Percentiles rank a stretch among this genome's conserved stretches.
phyloP scores from a whole-genome alignment of 176 grass and related monocot genomes.

The Aegilops sharonensis region DNA sequence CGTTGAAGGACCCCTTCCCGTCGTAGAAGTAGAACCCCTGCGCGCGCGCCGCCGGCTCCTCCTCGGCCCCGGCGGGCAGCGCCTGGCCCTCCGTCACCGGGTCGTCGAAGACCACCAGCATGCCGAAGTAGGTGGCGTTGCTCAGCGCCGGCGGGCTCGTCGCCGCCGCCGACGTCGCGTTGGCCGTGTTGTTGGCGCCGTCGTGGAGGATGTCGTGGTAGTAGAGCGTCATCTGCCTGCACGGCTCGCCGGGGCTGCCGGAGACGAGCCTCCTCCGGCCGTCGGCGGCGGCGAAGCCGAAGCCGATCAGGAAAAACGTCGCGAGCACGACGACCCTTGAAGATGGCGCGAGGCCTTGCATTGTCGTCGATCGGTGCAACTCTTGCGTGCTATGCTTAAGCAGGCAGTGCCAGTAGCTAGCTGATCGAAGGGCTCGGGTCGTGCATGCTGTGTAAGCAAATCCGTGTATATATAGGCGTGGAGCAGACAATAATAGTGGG shows the following conservation, averaged over 20 bases:
- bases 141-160: constrained; percentile 19
- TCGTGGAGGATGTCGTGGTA: constrained; percentile 47
- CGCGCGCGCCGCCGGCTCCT: constrained; percentile 26
- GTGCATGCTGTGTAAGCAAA: not conserved
- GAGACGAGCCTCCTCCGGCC: not conserved
- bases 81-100: constrained; percentile 1
- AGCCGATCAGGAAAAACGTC: not conserved
- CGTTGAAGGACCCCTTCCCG: not conserved
- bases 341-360: constrained; percentile 15
- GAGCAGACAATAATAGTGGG: not conserved
- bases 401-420: no score
- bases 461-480: not conserved
- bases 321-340: not conserved
- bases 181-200: constrained; percentile 14
- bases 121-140: constrained; percentile 39
- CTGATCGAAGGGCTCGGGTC: not conserved
- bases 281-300: not conserved
- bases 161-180: constrained; percentile 23
- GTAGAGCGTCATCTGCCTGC: constrained; percentile 30
- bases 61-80: not conserved
- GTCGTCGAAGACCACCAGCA: constrained; percentile 46
- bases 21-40: constrained; percentile 47
- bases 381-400: not conserved
- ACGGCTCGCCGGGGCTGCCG: constrained; percentile 22
- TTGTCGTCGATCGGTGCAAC: not conserved